Percentiles rank a stretch among this genome's conserved stretches.
Evolutionary conservation across 2,329 filamentous ascomycete genomes (phyloP).

Genomic region (Trichocomaceae sp.): DNA sequence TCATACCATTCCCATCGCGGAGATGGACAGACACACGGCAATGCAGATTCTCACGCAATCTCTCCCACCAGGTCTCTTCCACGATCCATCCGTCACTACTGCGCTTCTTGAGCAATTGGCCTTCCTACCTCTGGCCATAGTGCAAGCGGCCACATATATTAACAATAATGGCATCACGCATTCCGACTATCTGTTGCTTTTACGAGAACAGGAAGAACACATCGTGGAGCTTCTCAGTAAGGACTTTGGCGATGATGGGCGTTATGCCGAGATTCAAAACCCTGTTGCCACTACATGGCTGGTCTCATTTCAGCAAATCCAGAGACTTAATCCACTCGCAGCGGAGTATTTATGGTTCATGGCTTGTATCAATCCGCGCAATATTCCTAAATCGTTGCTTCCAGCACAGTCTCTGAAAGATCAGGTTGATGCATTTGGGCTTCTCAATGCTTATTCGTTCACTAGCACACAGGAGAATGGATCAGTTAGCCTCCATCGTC

Average conservation of each 20-base stretch:
- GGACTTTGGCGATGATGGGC: conserved; percentile 29
- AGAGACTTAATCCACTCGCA: not conserved
- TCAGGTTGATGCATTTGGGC: not conserved
- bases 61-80: conserved; percentile 7
- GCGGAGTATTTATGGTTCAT: conserved; percentile 34
- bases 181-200: conserved; percentile 12
- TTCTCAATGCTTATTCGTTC: conserved; percentile 1
- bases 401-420: conserved; percentile 15
- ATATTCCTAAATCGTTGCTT: conserved; percentile 33
- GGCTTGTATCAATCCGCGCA: conserved; percentile 36
- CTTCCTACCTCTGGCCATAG: conserved; percentile 36
- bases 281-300: conserved; percentile 1
- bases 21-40: conserved; percentile 14
- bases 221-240: conserved; percentile 26
- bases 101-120: conserved; percentile 17
- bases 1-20: conserved; percentile 16
- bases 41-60: conserved; percentile 6
- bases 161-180: conserved; percentile 23
- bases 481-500: conserved; percentile 20
- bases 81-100: conserved; percentile 4
- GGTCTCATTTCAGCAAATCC: not conserved
- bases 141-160: conserved; percentile 38
- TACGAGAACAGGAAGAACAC: conserved; percentile 24
- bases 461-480: conserved; percentile 16
- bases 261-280: conserved; percentile 24